Evolutionary conservation across 2,329 filamentous ascomycete species (phyloP).

Genomic region (Coniella vitis): DNA sequence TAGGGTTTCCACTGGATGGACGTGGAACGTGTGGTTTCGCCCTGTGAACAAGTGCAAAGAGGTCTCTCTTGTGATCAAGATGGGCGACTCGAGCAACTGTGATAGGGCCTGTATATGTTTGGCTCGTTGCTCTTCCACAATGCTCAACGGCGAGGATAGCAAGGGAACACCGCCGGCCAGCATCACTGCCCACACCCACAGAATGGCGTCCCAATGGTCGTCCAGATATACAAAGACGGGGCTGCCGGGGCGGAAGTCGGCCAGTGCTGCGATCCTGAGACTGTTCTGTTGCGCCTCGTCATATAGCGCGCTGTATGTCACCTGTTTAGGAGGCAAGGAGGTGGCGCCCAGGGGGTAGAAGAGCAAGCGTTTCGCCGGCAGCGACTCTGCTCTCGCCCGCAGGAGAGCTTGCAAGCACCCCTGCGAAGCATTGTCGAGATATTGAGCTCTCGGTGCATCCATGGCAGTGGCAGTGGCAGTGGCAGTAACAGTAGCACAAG

Average conservation of each 20-base stretch:
- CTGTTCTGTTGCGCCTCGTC: too few species aligned
- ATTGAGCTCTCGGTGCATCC: too few species aligned
- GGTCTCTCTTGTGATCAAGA: background rate
- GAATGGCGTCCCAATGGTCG: slow-evolving; percentile 19
- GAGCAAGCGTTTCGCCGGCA: too few species aligned
- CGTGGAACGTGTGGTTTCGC: background rate
- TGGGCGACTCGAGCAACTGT: background rate
- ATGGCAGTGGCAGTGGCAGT: too few species aligned
- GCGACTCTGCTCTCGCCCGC: too few species aligned
- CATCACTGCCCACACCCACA: slow-evolving; percentile 23
- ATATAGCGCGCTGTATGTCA: too few species aligned
- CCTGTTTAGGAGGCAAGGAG: too few species aligned
- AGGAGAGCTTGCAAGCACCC: too few species aligned
- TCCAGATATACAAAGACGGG: slow-evolving; percentile 20
- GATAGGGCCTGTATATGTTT: slow-evolving; percentile 14
- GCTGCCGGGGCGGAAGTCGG: background rate
- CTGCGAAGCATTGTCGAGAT: too few species aligned
- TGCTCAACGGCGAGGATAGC: slow-evolving; percentile 18
- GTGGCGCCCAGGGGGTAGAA: too few species aligned
- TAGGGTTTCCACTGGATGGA: background rate
- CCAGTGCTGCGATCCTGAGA: background rate
- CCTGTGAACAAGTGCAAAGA: background rate
- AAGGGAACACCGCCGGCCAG: slow-evolving; percentile 18
- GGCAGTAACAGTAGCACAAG: too few species aligned
- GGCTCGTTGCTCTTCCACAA: slow-evolving; percentile 14